Evolutionary conservation across 2,329 filamentous ascomycete genomes (phyloP), one percentile per base, ranked within the genome.

Genomic region (Calonectria pauciramosa): DNA sequence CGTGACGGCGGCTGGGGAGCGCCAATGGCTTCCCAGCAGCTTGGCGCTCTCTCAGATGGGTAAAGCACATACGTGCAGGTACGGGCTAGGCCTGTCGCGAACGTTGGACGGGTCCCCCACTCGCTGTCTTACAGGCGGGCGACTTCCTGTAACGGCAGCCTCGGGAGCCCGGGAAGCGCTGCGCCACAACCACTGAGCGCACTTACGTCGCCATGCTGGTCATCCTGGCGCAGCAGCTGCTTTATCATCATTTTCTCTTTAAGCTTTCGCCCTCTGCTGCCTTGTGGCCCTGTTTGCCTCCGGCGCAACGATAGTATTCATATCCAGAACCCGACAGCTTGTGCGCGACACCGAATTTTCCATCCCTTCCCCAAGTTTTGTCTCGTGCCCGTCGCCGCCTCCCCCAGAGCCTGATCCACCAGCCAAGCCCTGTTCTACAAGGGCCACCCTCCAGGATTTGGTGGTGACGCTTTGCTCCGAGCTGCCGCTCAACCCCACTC

Each of bases 131-230:
- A 41, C 34, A 63, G 56, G 56, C 38, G 56, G 56, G n/a, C 56
- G 38, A 32, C 56, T 54, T 47, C 44, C 56, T 70, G 44, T 18
- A 63, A 65, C 71, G 71, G 67, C 66, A 59, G 56, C 32, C 36
- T 23, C 70, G 70, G 38, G 68, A 63, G 16, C n/a, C 51, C 41
- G 41, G 52, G 47, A 28, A 67, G 28, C 44, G 71, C 74, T 75
- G 74, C 74, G 74, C 74, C 74, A 73, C 74, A 74, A 70, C 64
- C 71, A 60, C 49, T 23, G 44, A 34, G 70, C 56, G 47, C 47
- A 73, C 66, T 70, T 73, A 52, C 71, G 71, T 72, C 38, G 59
- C 52, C 34, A 38, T 47, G 60, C 65, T 41, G 66, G 65, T 68
- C 70, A 68, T 54, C 56, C 56, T 63, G 56, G 36, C 56, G 56